Percentiles rank a stretch among this genome's conserved stretches.
These are phyloP conservation scores for Peziza echinospora DNA, from an alignment of 495 filamentous ascomycete species.

Conservation along the genomic window DNA sequence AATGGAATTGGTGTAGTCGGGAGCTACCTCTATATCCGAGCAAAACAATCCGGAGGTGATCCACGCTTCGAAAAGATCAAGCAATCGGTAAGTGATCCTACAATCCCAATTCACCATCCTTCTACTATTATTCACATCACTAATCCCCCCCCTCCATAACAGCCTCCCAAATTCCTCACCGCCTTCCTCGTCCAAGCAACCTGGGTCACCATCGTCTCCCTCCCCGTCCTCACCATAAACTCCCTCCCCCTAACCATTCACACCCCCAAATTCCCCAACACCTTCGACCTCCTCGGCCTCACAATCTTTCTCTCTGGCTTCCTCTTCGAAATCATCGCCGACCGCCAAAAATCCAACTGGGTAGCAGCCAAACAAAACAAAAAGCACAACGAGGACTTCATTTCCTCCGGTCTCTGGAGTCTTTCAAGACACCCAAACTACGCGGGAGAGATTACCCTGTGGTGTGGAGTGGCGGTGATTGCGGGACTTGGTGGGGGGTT, in stretches of 20 bases:
- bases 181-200: no score
- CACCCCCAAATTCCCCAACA: conserved; percentile 35
- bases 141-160: no score
- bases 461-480: conserved; percentile 36
- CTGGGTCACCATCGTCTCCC: conserved; percentile 42
- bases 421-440: conserved; percentile 44
- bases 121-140: no score
- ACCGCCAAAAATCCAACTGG: conserved; percentile 39
- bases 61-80: no score
- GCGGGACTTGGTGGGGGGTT: conserved; percentile 30
- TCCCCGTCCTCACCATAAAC: no score
- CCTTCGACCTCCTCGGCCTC: conserved; percentile 35
- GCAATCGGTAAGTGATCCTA: no score
- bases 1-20: no score
- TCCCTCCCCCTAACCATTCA: no score
- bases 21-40: no score
- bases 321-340: conserved; percentile 35
- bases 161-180: no score
- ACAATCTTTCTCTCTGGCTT: conserved; percentile 33
- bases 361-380: conserved; percentile 31
- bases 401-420: conserved; percentile 36
- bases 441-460: conserved; percentile 42
- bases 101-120: no score
- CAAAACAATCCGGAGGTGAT: no score
- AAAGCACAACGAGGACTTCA: conserved; percentile 38